phyloP scores from a whole-genome alignment of 1,284 basidiomycete genomes.

The Moesziomyces sp. region DNA sequence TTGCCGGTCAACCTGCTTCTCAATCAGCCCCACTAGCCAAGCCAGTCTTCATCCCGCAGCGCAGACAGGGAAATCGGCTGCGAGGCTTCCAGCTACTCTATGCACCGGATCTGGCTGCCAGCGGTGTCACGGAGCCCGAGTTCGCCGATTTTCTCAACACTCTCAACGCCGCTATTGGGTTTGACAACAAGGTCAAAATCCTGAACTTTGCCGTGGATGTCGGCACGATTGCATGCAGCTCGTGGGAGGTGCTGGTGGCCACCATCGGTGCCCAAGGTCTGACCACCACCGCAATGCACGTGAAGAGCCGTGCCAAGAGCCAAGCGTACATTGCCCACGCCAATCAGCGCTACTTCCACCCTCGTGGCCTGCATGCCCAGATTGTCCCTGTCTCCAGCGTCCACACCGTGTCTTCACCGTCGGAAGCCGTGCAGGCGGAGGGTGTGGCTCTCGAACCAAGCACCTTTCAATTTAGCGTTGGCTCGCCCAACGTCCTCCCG shows the following conservation, averaged over 20 bases:
- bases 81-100: slow-evolving; percentile 32
- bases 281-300: slow-evolving; percentile 13
- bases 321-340: slow-evolving; percentile 17
- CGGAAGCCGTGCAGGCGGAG: too few relatives aligned
- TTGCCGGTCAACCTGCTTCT: slow-evolving; percentile 4
- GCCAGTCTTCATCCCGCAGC: slow-evolving; percentile 26
- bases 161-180: slow-evolving; percentile 28
- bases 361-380: slow-evolving; percentile 17
- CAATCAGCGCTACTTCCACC: slow-evolving; percentile 20
- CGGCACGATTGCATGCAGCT: slow-evolving; percentile 12
- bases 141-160: slow-evolving; percentile 18
- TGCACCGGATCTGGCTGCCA: slow-evolving; percentile 6
- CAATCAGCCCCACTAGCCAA: slow-evolving; percentile 8
- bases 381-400: slow-evolving; percentile 8
- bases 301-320: slow-evolving; percentile 16
- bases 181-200: slow-evolving; percentile 28
- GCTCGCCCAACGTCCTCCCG: slow-evolving; percentile 21
- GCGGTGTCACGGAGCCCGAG: slow-evolving; percentile 10
- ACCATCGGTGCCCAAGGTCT: slow-evolving; percentile 17
- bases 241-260: slow-evolving; percentile 25
- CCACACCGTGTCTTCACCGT: neutral
- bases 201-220: slow-evolving; percentile 31
- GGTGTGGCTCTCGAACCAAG: neutral
- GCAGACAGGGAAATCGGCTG: slow-evolving; percentile 16
- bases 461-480: slow-evolving; percentile 20